Evolutionary conservation across 148 eudicot genomes (phyloP), one percentile per base, ranked within the genome.

Genomic region (Talinum fruticosum): DNA sequence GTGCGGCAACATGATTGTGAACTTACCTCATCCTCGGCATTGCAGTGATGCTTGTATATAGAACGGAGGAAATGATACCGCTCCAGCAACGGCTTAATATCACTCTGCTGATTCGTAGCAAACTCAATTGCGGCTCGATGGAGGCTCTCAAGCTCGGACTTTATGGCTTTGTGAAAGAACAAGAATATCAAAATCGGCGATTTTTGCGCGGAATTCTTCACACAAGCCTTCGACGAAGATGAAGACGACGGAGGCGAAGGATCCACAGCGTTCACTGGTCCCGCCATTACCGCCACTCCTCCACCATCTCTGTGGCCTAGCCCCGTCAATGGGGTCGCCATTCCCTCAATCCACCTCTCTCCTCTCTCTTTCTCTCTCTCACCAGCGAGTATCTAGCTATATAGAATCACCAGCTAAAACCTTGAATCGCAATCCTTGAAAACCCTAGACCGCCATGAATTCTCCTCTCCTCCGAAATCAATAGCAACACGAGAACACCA

Each of bases 241-340:
- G 86, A 16, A 36, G 84, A 66, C 53, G 69, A 21, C 41, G 83
- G 51, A 34, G 85, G 75, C n/a, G 90, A 73, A 75, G 84, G 81
- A 80, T 87, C 95, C 18, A 82, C 86, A 61, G 87, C 89, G 81
- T 80, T 87, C 71, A 87, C 82, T 36, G 85, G 70, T 26, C 87
- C 88, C 28, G 94, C 82, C 91, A 92, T 87, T 71, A 90, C 83
- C 81, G 91, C 91, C 59, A 92, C 90, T 30, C 90, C 94, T 26
- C 97, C 98, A 12, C 92, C 95, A 5, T 88, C 93, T 33, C 89
- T 68, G 72, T 81, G 90, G 53, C 81, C 84, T 38, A 84, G n/a
- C 64, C 88, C 98, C 78, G 97, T 81, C 83, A 90, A 84, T 81
- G 93, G 97, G 84, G 98, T 92, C 86, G 91, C 93, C 98, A 94